phyloP scores from a whole-genome alignment of 371 early-diverging fungal species.

The Mucor plumbeus region DNA sequence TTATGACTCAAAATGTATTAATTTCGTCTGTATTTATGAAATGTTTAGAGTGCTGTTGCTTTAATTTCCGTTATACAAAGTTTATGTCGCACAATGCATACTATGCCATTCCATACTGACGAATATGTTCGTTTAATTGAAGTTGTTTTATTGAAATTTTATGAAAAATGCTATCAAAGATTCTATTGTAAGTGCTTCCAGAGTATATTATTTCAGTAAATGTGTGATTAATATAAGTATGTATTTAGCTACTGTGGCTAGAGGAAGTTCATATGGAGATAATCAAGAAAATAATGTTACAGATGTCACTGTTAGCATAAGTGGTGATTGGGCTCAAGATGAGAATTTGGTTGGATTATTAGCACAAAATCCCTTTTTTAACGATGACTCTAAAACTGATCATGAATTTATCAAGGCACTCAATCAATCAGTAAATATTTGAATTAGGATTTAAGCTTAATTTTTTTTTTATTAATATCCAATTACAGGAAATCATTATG shows the following conservation, averaged over 20 bases:
- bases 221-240: background rate
- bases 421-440: conserved; percentile 45
- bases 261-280: conserved; percentile 48
- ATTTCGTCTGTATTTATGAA: background rate
- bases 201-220: no score
- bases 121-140: conserved; percentile 85
- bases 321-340: conserved; percentile 86
- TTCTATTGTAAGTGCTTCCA: conserved; percentile 64
- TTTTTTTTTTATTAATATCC: background rate
- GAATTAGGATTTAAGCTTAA: background rate
- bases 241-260: conserved; percentile 54
- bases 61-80: conserved; percentile 69
- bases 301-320: conserved; percentile 52
- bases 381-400: conserved; percentile 48
- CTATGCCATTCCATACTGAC: conserved; percentile 77
- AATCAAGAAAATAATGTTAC: conserved; percentile 40
- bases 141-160: conserved; percentile 72
- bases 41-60: conserved; percentile 59
- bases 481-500: conserved; percentile 72
- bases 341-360: conserved; percentile 70
- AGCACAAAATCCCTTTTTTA: conserved; percentile 66
- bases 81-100: conserved; percentile 71
- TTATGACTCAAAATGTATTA: no score
- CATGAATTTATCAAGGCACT: conserved; percentile 44
- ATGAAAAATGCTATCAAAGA: conserved; percentile 75